Percentiles rank a stretch among this genome's conserved stretches.
These are phyloP conservation scores for Jasminum sambac DNA, from an alignment of 257 asterid genomes.

Conservation along the genomic window DNA sequence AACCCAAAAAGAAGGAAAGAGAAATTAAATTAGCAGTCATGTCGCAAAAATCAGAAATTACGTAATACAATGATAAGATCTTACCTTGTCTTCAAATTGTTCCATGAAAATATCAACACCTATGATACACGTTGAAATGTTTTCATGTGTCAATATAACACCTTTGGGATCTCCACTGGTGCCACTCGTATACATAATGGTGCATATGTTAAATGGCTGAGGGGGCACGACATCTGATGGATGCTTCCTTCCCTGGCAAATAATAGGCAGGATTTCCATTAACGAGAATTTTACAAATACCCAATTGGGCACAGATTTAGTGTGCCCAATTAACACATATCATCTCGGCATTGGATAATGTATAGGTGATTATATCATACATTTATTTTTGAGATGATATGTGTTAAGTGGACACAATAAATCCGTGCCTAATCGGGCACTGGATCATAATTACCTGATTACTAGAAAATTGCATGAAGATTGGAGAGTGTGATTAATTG, in stretches of 20 bases:
- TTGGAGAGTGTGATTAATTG: neutral
- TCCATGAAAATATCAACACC: slow-evolving; percentile 91
- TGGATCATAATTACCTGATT: too few relatives aligned
- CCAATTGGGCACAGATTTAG: too few relatives aligned
- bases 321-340: too few relatives aligned
- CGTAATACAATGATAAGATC: slow-evolving; percentile 3
- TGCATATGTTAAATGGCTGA: slow-evolving; percentile 52
- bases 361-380: too few relatives aligned
- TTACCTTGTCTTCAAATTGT: slow-evolving; percentile 87
- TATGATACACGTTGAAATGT: slow-evolving; percentile 50
- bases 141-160: slow-evolving; percentile 87
- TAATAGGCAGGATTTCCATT: neutral
- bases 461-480: neutral
- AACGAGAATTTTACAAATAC: slow-evolving; percentile 3
- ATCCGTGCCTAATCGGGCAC: too few relatives aligned
- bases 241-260: slow-evolving; percentile 61
- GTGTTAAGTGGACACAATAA: too few relatives aligned
- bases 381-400: too few relatives aligned
- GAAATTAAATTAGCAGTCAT: neutral
- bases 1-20: neutral
- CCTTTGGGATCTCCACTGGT: slow-evolving; percentile 98
- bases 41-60: neutral
- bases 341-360: too few relatives aligned
- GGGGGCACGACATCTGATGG: slow-evolving; percentile 68
- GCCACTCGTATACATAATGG: slow-evolving; percentile 98